These are phyloP conservation scores for Xylaria longipes DNA, from an alignment of 495 filamentous ascomycete species.

Conservation along the genomic window DNA sequence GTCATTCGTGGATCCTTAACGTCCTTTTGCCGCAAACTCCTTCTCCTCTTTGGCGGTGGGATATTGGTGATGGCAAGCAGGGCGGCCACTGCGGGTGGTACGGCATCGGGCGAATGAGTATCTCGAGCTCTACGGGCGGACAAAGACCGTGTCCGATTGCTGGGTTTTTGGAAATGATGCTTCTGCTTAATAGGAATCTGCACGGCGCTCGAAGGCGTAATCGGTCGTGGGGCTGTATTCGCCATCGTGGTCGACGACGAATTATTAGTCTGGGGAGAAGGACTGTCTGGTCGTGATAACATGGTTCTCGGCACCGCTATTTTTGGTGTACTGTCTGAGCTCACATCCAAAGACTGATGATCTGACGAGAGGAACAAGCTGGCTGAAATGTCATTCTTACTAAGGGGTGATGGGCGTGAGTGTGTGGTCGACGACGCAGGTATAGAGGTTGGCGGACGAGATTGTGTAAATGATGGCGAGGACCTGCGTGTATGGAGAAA, in stretches of 20 bases:
- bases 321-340: conserved; percentile 24
- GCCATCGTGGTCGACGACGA: conserved; percentile 35
- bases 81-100: conserved; percentile 65
- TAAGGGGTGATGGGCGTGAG: conserved; percentile 1
- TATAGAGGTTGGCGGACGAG: conserved; percentile 4
- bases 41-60: conserved; percentile 51
- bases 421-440: conserved; percentile 8
- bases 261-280: conserved; percentile 37
- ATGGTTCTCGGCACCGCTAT: conserved; percentile 30
- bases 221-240: conserved; percentile 41
- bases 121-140: conserved; percentile 39
- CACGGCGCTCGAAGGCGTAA: conserved; percentile 51
- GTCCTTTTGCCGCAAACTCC: conserved; percentile 29
- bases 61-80: conserved; percentile 66
- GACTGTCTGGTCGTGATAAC: conserved; percentile 31
- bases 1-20: conserved; percentile 44
- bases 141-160: conserved; percentile 34
- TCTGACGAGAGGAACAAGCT: conserved; percentile 1
- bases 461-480: conserved; percentile 9
- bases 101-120: conserved; percentile 55
- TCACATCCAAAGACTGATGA: conserved; percentile 14
- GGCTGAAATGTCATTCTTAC: conserved; percentile 41
- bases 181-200: conserved; percentile 51
- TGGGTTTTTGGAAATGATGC: conserved; percentile 38
- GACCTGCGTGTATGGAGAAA: conserved; percentile 14